Base-by-base conservation (phyloP, 208 protist genomes). In the Spongospora subterranea region DNA sequence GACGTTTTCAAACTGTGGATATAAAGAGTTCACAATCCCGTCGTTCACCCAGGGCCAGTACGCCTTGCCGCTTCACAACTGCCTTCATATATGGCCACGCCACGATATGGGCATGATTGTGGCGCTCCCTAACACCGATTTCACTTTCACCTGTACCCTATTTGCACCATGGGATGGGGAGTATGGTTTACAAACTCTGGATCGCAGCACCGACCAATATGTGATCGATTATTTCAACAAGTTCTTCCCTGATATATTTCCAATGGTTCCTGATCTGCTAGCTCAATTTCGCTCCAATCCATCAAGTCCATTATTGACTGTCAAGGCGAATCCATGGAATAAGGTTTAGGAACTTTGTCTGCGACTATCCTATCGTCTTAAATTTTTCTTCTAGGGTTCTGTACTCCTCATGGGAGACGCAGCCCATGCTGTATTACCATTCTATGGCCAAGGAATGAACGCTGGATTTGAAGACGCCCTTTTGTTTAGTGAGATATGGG, bases 391-490 rank as follows among this genome's bases (percentile, higher is more conserved):
- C 13, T 60, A 60, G 50, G 88, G 54, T 1, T 20, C 6, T 35
- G 88, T 89, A 20, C 17, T 89, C 6, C 50, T 89, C 32, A 6
- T 89, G 6, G 88, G 88, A 20, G 88, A 89, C 45, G 88, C 88
- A 35, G 88, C 88, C 13, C 88, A 89, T 71, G 88, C 88, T 45
- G 88, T 89, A 17, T 6, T 89, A 6, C 88, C 88, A 35, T 89
- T 89, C 54, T 89, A 89, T 71, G 88, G 88, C 17, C 88, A 89
- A 45, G 88, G 88, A 13, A 89, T 89, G 88, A 89, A 89, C 32
- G 46, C 50, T 45, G 46, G 88, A 39, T 89, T 89, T 39, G 88
- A 89, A 45, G 88, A 89, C n/a, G 46, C 50, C 6, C 29, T 89
- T 32, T n/a, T 89, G 46, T 89, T 89, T 89, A 1, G 13, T 20